These are phyloP conservation scores for Erythrobasidium hasegawianum DNA, from an alignment of 1,284 basidiomycete genomes.

Conservation along the genomic window DNA sequence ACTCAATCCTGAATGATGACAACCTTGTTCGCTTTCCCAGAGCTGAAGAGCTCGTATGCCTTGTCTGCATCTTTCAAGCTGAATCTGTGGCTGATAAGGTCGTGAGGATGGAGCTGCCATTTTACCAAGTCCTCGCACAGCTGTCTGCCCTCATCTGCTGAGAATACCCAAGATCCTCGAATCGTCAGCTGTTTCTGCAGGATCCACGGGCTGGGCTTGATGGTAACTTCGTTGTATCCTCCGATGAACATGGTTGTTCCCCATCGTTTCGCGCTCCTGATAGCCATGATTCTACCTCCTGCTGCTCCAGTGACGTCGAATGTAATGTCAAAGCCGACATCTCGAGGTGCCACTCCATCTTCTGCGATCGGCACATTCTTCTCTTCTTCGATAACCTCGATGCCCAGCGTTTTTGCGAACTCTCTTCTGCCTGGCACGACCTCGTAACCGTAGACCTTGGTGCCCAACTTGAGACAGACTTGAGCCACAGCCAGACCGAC, in stretches of 20 bases:
- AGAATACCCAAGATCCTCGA: constrained; percentile 18
- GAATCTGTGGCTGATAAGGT: constrained; percentile 20
- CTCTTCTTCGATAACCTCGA: constrained; percentile 25
- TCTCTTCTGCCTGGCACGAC: constrained; percentile 12
- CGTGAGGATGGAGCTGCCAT: constrained; percentile 21
- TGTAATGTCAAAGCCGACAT: constrained; percentile 20
- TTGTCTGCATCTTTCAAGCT: neutral
- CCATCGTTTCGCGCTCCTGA: constrained; percentile 18
- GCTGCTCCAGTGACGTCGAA: constrained; percentile 25
- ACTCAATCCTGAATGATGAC: constrained; percentile 11
- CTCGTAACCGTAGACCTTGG: constrained; percentile 17
- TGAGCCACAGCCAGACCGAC: constrained; percentile 21
- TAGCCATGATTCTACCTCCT: constrained; percentile 9
- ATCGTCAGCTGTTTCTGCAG: constrained; percentile 27
- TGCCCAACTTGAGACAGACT: constrained; percentile 19
- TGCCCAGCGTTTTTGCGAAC: constrained; percentile 23
- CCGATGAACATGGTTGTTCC: constrained; percentile 29
- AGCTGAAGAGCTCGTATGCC: constrained; percentile 19
- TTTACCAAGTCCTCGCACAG: constrained; percentile 23
- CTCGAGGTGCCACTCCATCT: constrained; percentile 22
- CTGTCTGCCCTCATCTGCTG: constrained; percentile 20
- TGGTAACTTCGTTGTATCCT: constrained; percentile 19
- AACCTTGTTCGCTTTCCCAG: constrained; percentile 19
- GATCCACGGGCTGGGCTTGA: constrained; percentile 15
- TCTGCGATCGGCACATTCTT: constrained; percentile 14